These are phyloP conservation scores for Cordyceps farinosa DNA, from an alignment of 2,329 filamentous ascomycete species.

Conservation along the genomic window DNA sequence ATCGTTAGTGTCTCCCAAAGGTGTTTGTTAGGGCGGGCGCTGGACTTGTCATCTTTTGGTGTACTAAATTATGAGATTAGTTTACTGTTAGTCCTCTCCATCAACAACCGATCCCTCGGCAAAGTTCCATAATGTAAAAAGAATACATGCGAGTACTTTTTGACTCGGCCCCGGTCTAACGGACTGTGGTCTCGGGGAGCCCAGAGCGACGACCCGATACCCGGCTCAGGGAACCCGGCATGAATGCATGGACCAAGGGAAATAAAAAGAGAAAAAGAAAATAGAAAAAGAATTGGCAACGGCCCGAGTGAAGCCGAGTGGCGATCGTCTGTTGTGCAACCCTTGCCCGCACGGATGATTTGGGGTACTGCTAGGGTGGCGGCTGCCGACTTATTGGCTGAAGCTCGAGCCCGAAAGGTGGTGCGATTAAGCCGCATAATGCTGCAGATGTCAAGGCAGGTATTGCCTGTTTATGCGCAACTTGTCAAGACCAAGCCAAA, in stretches of 20 bases:
- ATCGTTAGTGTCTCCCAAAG: neutral
- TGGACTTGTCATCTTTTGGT: neutral
- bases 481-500: neutral
- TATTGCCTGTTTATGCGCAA: neutral
- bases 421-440: neutral
- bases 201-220: too few species aligned
- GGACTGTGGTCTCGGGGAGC: too few species aligned
- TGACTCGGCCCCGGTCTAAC: too few species aligned
- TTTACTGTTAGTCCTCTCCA: too few species aligned
- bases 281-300: neutral
- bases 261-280: too few species aligned
- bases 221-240: too few species aligned
- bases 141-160: too few species aligned
- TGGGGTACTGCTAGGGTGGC: neutral
- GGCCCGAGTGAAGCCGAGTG: neutral
- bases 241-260: neutral
- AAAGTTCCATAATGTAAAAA: too few species aligned
- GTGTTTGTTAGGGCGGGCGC: too few species aligned
- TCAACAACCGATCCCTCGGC: too few species aligned
- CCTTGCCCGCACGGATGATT: conserved; percentile 10
- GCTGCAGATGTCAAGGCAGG: neutral
- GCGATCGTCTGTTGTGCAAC: conserved; percentile 11
- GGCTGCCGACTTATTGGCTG: neutral
- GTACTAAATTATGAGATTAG: neutral
- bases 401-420: neutral